A percentile compares a stretch with the other conserved stretches of the same genome.
Evolutionary conservation across 2,329 filamentous ascomycete genomes (phyloP).

Genomic region (Canariomyces notabilis): DNA sequence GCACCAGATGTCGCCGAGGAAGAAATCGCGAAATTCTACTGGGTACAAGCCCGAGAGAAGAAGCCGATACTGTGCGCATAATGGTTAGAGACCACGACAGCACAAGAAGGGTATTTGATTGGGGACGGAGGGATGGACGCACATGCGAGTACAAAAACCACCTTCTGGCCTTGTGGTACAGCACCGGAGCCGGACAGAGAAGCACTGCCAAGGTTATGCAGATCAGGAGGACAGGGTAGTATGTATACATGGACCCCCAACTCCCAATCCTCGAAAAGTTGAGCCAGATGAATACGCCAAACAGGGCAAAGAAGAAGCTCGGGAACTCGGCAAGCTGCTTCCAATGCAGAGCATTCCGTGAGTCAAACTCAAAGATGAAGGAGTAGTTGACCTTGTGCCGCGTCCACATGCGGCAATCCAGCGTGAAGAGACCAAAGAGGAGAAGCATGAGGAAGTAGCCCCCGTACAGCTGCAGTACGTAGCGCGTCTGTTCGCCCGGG

Average conservation of each 20-base stretch:
- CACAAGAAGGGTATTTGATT: neutral
- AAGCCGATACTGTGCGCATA: conserved; percentile 71
- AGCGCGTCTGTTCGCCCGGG: conserved; percentile 53
- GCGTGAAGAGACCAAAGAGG: conserved; percentile 75
- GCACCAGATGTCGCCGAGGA: conserved; percentile 95
- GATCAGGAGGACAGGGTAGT: conserved; percentile 80
- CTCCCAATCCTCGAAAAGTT: conserved; percentile 72
- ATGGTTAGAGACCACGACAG: conserved; percentile 28
- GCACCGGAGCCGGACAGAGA: conserved; percentile 66
- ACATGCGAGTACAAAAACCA: conserved; percentile 92
- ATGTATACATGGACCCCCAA: conserved; percentile 63
- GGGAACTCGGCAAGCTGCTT: conserved; percentile 81
- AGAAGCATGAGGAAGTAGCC: conserved; percentile 84
- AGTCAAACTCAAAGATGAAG: conserved; percentile 96
- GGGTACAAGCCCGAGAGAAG: conserved; percentile 81
- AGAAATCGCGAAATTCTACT: conserved; percentile 96
- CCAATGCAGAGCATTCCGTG: conserved; percentile 82
- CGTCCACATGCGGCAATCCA: conserved; percentile 81
- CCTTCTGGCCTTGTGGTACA: conserved; percentile 70
- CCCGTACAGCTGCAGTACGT: conserved; percentile 82
- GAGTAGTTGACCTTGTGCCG: conserved; percentile 86
- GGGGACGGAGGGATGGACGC: conserved; percentile 36
- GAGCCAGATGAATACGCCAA: conserved; percentile 80
- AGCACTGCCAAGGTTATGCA: conserved; percentile 62
- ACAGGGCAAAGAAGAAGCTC: conserved; percentile 71